These are phyloP conservation scores for Quercus dentata DNA, from an alignment of 306 rosid genomes.

Conservation along the genomic window DNA sequence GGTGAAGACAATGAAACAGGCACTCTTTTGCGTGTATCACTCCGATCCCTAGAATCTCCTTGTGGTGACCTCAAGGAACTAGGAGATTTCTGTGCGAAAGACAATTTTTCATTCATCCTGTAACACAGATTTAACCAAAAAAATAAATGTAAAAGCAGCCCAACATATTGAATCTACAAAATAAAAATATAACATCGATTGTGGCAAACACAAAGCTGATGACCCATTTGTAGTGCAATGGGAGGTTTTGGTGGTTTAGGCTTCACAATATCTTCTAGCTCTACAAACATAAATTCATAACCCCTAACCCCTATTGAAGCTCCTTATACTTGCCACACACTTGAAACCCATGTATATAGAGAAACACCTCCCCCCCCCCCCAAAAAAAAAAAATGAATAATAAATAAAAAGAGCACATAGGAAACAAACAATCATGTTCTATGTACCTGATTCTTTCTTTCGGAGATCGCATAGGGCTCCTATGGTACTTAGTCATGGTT, in stretches of 20 bases:
- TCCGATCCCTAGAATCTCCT: constrained; percentile 34
- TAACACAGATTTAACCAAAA: constrained; percentile 21
- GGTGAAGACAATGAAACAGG: constrained; percentile 35
- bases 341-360: neutral
- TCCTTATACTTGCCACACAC: neutral
- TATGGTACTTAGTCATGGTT: constrained; percentile 28
- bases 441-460: constrained; percentile 54
- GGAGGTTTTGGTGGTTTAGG: neutral
- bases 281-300: neutral
- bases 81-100: constrained; percentile 31
- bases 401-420: neutral
- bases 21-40: constrained; percentile 25
- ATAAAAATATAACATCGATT: neutral
- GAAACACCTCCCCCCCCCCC: neutral
- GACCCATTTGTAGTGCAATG: neutral
- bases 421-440: neutral
- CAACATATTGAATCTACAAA: neutral
- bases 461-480: constrained; percentile 45
- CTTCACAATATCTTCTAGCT: neutral
- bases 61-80: constrained; percentile 36
- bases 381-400: no score
- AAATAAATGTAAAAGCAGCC: neutral
- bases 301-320: neutral
- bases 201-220: neutral
- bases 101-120: constrained; percentile 40